Base-by-base conservation (phyloP, 2,329 filamentous ascomycete species). In the Hypoxylon sp. region DNA sequence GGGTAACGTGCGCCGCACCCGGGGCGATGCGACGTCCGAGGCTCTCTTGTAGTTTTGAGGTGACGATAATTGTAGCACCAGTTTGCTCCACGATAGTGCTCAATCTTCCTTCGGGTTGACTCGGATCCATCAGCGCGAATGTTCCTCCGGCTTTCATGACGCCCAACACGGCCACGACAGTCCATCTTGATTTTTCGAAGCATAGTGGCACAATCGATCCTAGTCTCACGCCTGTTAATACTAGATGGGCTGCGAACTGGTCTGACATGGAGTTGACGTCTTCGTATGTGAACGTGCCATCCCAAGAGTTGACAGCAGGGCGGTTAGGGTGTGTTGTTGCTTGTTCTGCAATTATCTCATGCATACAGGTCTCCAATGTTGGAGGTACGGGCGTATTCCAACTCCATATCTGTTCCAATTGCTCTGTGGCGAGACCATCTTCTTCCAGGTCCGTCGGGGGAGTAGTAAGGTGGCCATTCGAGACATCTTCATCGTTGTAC, bases 171-270 rank as follows among this genome's bases (percentile, higher is more conserved):
- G 76, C 75, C 18, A 81, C 72, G 6, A 75, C 70, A 3, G 79
- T 76, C 78, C 77, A 81, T 60, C 70, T 71, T 24, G 78, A 80
- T 65, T 81, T 81, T 63, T 81, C 78, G 55, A 82, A 81, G 62
- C 78, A 80, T n/a, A 82, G 70, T 2, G 79, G 79, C n/a, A 83
- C 75, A 8, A 73, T 74, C 33, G 70, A 73, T n/a, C 78, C 79
- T 9, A 72, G 51, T 2, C 55, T 63, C 31, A 78, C 70, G 13
- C 78, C 78, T n/a, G 67, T 62, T 9, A 66, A 65, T 11, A 69
- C 58, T 1, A 83, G 72, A 52, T 77, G 70, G 4, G 66, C 65
- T 2, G 79, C 80, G 6, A 82, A 71, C 1, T 66, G 64, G 23
- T 74, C 75, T 1, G 81, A 80, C 10, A 77, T 69, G 1, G 66